Base-by-base conservation (phyloP, 2,329 filamentous ascomycete species). In the Alternaria dauci region DNA sequence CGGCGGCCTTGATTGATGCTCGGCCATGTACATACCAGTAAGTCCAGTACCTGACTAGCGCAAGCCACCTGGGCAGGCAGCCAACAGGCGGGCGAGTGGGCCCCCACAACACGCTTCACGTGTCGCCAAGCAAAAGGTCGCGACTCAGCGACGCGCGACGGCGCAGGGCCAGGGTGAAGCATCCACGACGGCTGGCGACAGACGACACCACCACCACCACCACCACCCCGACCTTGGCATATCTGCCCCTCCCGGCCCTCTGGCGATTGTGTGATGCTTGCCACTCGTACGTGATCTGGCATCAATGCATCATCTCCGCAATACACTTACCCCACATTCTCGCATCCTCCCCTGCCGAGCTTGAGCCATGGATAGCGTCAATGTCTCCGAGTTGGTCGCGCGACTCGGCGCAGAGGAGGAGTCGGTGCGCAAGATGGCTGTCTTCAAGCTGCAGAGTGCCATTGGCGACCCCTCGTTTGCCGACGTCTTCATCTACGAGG, bases 391-490 rank as follows among this genome's bases (percentile, higher is more conserved):
- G 67, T 79, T 89, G 67, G 85, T 89, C 61, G 82, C 84, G 63
- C 83, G 86, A 53, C 80, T 90, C 59, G 82, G 84, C 44, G 86
- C 85, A 68, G 85, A 87, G 58, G 87, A 97, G 81, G 95, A 99
- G 84, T 94, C 92, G 58, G 90, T 92, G 70, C 92, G 94, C 75
- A 99, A 99, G 81, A 97, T 98, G 92, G 95, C 95, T 62, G 95
- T 96, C 62, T 99, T 99, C 87, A 97, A 97, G 82, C 88, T 99
- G 67, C 95, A 99, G 81, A 90, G 88, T 66, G 93, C 92, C 64
- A 97, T 99, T 80, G 94, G 94, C 76, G 95, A 99, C 80, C 94
- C 94, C 26, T 91, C 93, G 52, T 98, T 98, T 78, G 95, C 95
- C 73, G 95, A 98, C 78, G 89, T 96, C 71, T 99, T 99, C 82